phyloP scores from a whole-genome alignment of 1,284 basidiomycete species.

The Schizophyllum commune region DNA sequence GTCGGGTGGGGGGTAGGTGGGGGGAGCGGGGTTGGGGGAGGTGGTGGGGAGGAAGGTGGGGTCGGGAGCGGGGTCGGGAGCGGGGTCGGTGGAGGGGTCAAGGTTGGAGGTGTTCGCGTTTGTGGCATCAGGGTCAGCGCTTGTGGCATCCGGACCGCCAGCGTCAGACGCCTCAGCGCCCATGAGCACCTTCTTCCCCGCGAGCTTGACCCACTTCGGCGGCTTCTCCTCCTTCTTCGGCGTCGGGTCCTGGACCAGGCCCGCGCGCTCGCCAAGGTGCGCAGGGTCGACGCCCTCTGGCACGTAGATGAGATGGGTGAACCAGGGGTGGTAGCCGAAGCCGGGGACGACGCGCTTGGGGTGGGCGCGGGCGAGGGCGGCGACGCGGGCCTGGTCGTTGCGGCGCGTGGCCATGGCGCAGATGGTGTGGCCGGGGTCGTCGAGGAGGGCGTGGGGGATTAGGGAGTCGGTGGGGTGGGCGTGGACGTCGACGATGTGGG shows the following conservation, averaged over 20 bases:
- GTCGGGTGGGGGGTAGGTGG: conserved; percentile 19
- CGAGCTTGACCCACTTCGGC: not conserved
- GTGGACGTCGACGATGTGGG: conserved; percentile 68
- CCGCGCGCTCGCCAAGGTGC: not conserved
- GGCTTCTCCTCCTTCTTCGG: not conserved
- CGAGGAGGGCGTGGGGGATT: conserved; percentile 29
- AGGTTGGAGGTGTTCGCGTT: too few relatives aligned
- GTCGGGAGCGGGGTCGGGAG: not conserved
- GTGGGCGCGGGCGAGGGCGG: conserved; percentile 45
- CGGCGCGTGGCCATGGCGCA: conserved; percentile 68
- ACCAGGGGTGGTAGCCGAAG: conserved; percentile 87
- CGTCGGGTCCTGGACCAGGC: not conserved
- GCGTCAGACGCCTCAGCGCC: too few relatives aligned
- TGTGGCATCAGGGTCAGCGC: too few relatives aligned
- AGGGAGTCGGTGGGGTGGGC: conserved; percentile 73
- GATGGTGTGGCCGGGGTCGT: conserved; percentile 51
- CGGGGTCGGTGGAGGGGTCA: not conserved
- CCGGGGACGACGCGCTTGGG: conserved; percentile 66
- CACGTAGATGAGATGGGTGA: conserved; percentile 60
- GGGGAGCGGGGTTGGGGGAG: not conserved
- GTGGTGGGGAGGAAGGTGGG: not conserved
- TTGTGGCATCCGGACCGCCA: too few relatives aligned
- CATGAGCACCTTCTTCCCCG: too few relatives aligned
- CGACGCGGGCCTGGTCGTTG: conserved; percentile 58
- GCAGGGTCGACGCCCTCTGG: not conserved